phyloP scores from a whole-genome alignment of 495 filamentous ascomycete genomes.

The Aspergillus sparsus region DNA sequence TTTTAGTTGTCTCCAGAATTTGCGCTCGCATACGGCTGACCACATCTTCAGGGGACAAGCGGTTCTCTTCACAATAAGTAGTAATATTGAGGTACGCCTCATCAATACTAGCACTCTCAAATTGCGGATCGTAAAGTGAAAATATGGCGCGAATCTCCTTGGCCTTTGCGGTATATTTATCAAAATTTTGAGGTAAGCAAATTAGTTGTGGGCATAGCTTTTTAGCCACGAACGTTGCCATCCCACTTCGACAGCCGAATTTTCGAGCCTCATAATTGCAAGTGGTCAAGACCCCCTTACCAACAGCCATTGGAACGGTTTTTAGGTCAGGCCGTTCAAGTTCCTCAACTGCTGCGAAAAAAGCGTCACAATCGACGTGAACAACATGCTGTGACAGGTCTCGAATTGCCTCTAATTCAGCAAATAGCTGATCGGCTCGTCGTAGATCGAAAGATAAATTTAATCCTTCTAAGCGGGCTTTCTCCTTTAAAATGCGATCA shows the following conservation, averaged over 20 bases:
- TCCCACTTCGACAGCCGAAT: slow-evolving; percentile 88
- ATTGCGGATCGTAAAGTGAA: slow-evolving; percentile 82
- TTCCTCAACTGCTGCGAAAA: slow-evolving; percentile 94
- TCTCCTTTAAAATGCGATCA: slow-evolving; percentile 72
- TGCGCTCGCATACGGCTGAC: slow-evolving; percentile 75
- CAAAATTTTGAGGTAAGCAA: slow-evolving; percentile 79
- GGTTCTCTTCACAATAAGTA: slow-evolving; percentile 71
- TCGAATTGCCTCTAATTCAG: slow-evolving; percentile 72
- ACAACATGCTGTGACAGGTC: slow-evolving; percentile 85
- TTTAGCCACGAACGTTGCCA: slow-evolving; percentile 94
- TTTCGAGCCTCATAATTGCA: slow-evolving; percentile 93
- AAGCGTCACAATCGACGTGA: slow-evolving; percentile 97
- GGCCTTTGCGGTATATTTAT: slow-evolving; percentile 90
- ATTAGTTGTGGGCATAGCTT: slow-evolving; percentile 90
- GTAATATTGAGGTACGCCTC: slow-evolving; percentile 98
- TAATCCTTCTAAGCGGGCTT: slow-evolving; percentile 71
- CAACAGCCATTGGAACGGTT: slow-evolving; percentile 89
- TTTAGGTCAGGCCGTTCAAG: slow-evolving; percentile 88
- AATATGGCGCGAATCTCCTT: slow-evolving; percentile 82
- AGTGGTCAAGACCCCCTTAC: slow-evolving; percentile 86
- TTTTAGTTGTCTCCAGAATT: slow-evolving; percentile 72
- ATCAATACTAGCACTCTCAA: slow-evolving; percentile 90
- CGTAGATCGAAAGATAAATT: slow-evolving; percentile 73
- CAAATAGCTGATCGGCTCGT: slow-evolving; percentile 78
- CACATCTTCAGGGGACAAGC: slow-evolving; percentile 67